Evolutionary conservation across 2,329 filamentous ascomycete species (phyloP).

Genomic region (Waltergamsia citrina): DNA sequence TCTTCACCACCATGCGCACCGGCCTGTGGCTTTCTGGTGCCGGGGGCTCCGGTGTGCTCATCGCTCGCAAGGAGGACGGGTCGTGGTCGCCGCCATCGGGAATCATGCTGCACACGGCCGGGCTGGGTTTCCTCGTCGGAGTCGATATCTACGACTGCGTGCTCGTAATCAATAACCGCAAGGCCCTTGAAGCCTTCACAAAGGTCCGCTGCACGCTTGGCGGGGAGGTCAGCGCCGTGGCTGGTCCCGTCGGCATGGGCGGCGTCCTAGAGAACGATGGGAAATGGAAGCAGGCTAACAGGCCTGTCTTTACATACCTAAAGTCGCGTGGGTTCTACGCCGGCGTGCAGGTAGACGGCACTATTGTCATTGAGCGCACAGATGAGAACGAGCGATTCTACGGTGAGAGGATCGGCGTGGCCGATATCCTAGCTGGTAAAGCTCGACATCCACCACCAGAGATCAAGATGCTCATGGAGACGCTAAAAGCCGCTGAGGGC

Average conservation of each 20-base stretch:
- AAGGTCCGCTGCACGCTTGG: conserved; percentile 66
- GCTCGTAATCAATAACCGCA: conserved; percentile 69
- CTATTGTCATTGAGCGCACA: conserved; percentile 69
- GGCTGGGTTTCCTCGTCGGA: conserved; percentile 69
- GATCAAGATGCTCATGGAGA: conserved; percentile 21
- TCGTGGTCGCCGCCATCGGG: conserved; percentile 73
- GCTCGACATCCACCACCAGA: conserved; percentile 16
- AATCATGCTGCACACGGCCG: conserved; percentile 71
- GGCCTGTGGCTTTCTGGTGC: conserved; percentile 58
- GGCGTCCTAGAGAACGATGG: conserved; percentile 56
- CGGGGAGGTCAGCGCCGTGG: conserved; percentile 67
- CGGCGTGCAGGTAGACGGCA: conserved; percentile 78
- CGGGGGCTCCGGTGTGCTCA: conserved; percentile 55
- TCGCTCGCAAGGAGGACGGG: conserved; percentile 53
- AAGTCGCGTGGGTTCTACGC: conserved; percentile 84
- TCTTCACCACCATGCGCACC: conserved; percentile 61
- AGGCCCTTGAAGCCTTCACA: conserved; percentile 65
- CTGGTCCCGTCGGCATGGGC: conserved; percentile 58
- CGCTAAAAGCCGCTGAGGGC: conserved; percentile 21
- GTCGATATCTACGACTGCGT: conserved; percentile 86
- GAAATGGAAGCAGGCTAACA: conserved; percentile 39
- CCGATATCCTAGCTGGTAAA: conserved; percentile 35
- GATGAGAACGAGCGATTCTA: conserved; percentile 86
- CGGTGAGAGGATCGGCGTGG: conserved; percentile 40
- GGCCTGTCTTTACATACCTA: conserved; percentile 54